A percentile compares a stretch with the other conserved stretches of the same genome.
Conservation (phyloP, 768 basidiomycete genomes). For the Clathrus columnatus region DNA sequence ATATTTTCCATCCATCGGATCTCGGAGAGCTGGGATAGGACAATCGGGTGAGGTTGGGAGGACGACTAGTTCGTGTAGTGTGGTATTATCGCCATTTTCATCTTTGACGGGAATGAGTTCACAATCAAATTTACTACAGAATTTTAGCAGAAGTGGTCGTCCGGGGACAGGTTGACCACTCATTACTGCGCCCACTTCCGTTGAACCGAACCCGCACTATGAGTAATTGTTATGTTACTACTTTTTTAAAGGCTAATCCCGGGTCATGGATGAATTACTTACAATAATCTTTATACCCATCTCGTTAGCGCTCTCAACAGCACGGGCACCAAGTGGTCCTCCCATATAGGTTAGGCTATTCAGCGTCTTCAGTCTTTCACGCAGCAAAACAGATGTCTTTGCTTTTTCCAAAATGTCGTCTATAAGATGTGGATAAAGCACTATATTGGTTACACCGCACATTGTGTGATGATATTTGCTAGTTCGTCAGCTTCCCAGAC, state of each 20-base stretch:
- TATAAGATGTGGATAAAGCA: not conserved
- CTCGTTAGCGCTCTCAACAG: not conserved
- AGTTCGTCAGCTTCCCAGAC: not conserved
- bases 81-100: not conserved
- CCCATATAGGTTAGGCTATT: not conserved
- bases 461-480: not conserved
- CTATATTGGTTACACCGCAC: not conserved
- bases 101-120: not conserved
- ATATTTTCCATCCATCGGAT: not conserved
- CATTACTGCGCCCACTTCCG: not conserved
- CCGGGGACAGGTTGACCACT: not conserved
- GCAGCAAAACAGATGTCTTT: not conserved
- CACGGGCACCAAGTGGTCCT: not conserved
- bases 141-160: not conserved
- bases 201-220: not conserved
- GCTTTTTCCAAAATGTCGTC: not conserved
- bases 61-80: not conserved
- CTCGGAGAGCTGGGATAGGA: not conserved
- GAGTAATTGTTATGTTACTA: no score
- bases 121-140: not conserved
- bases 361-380: not conserved
- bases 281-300: not conserved
- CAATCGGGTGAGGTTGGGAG: not conserved
- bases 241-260: not conserved
- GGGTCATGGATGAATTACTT: no score